Conservation (phyloP, 148 eudicot species). For the Nepenthes gracilis region DNA sequence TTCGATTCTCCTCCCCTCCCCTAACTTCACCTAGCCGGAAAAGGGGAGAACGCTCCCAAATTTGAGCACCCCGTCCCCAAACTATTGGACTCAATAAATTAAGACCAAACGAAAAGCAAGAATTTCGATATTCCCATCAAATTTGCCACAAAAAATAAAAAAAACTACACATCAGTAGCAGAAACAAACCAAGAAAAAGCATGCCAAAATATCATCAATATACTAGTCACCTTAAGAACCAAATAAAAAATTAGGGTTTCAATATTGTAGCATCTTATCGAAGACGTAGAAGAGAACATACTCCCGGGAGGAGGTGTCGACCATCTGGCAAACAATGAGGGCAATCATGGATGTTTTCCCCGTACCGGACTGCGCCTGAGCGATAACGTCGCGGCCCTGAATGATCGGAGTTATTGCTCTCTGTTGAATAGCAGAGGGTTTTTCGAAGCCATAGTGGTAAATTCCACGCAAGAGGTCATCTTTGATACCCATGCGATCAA, state of each 20-base stretch:
- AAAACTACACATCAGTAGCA: no score
- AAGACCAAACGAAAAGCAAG: no score
- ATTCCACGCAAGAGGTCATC: constrained; percentile 68
- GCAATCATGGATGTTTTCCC: constrained; percentile 95
- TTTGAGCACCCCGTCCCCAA: no score
- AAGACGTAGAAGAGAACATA: constrained; percentile 11
- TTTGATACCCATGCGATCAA: constrained; percentile 84
- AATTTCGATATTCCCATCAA: no score
- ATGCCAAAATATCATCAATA: no score
- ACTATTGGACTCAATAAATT: no score
- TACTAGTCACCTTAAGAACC: background rate
- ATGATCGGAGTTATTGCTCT: constrained; percentile 77
- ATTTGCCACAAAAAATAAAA: no score
- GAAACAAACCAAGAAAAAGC: no score
- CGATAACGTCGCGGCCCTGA: constrained; percentile 82
- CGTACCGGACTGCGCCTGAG: constrained; percentile 96
- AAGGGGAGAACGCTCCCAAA: no score
- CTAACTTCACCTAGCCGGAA: no score
- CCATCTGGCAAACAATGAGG: constrained; percentile 81
- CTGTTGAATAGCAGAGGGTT: constrained; percentile 94
- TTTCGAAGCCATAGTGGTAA: constrained; percentile 69
- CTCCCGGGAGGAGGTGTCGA: constrained; percentile 64
- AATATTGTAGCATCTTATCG: background rate
- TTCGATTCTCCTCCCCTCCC: no score
- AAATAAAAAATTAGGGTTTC: background rate